phyloP scores from a whole-genome alignment of 2,329 filamentous ascomycete genomes.

The Ophiostoma quercus region DNA sequence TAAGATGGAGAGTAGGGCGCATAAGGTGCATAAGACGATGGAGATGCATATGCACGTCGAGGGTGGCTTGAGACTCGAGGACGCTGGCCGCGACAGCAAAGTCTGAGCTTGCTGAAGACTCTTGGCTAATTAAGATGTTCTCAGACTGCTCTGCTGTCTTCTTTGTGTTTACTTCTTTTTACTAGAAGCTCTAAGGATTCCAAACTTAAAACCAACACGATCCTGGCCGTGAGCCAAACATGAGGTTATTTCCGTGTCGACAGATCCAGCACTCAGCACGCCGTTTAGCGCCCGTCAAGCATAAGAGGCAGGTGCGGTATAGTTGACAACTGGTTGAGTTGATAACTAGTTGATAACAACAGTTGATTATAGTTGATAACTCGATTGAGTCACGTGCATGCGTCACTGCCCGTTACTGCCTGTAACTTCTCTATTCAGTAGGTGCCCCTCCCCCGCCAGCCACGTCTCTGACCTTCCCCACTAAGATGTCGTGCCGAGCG shows the following conservation, averaged over 20 bases:
- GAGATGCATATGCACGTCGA: background rate
- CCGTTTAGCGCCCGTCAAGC: background rate
- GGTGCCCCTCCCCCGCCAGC: background rate
- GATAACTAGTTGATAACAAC: no score
- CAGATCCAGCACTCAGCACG: background rate
- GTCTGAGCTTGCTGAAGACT: no score
- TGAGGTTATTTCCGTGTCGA: background rate
- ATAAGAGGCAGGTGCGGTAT: background rate
- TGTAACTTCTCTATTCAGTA: no score
- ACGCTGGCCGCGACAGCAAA: background rate
- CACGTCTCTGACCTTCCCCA: slow-evolving; percentile 20
- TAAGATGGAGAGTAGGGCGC: background rate
- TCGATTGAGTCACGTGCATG: background rate
- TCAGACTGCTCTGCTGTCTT: no score
- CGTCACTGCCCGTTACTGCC: no score
- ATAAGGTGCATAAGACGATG: background rate
- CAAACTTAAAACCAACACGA: background rate
- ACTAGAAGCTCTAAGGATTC: background rate
- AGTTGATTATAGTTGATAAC: background rate
- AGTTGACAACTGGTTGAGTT: background rate
- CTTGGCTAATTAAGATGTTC: no score
- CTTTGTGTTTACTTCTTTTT: background rate
- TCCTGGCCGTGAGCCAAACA: background rate
- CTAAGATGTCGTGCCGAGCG: slow-evolving; percentile 18
- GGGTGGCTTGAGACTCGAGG: background rate